Conservation (phyloP, 352 stramenopile genomes). For the Globisporangium paroecandrum region DNA sequence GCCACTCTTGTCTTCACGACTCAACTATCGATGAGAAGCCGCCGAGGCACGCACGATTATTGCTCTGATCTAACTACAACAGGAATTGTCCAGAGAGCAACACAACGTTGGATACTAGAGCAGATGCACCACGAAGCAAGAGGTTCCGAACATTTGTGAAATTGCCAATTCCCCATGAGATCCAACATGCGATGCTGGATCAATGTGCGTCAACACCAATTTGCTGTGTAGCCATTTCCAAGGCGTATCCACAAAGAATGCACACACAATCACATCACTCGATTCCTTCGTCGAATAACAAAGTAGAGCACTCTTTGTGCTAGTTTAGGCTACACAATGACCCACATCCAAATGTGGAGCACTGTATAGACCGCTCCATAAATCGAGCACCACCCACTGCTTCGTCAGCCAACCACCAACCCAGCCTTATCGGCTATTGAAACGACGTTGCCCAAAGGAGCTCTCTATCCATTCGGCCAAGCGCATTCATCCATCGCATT, state of each 20-base stretch:
- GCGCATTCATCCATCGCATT: not conserved
- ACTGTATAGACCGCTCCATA: not conserved
- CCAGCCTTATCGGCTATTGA: conserved; percentile 2
- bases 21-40: not conserved
- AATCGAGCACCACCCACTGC: not conserved
- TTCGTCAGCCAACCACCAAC: conserved; percentile 11
- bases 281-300: not conserved
- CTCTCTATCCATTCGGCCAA: not conserved
- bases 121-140: too few relatives aligned
- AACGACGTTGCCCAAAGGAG: conserved; percentile 8
- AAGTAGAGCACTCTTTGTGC: too few relatives aligned
- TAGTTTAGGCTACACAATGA: not conserved
- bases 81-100: too few relatives aligned
- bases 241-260: not conserved
- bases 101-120: too few relatives aligned
- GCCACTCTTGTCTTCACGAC: not conserved
- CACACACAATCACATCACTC: not conserved
- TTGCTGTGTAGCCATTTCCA: too few relatives aligned
- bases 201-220: too few relatives aligned
- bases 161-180: too few relatives aligned
- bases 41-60: not conserved
- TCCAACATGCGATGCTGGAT: too few relatives aligned
- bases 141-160: too few relatives aligned
- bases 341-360: not conserved
- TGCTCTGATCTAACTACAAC: too few relatives aligned